A percentile compares a stretch with the other conserved stretches of the same genome.
These are phyloP conservation scores for Pichia sp. DNA, from an alignment of 1,139 yeast species.

Conservation along the genomic window DNA sequence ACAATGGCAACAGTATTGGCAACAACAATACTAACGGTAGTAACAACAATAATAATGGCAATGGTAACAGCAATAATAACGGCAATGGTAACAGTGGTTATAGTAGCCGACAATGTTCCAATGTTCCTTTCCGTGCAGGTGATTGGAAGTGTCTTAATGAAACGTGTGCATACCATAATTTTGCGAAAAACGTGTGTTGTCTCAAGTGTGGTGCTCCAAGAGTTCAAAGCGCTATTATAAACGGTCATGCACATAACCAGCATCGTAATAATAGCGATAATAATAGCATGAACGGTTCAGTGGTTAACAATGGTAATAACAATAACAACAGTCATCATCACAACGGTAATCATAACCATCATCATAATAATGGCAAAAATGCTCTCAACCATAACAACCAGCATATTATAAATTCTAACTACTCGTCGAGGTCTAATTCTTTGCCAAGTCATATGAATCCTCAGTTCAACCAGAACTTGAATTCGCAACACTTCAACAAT, in stretches of 20 bases:
- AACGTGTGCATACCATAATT: conserved; percentile 81
- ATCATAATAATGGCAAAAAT: not conserved
- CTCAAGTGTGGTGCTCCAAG: conserved; percentile 84
- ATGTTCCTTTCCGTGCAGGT: conserved; percentile 92
- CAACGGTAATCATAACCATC: conserved; percentile 7
- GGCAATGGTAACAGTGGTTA: conserved; percentile 16
- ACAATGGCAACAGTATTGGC: not conserved
- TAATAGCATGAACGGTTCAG: conserved; percentile 13
- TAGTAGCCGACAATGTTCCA: conserved; percentile 27
- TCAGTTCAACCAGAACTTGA: conserved; percentile 5
- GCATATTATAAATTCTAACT: conserved; percentile 8
- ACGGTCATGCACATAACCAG: conserved; percentile 28
- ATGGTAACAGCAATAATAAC: conserved; percentile 19
- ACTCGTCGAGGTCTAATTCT: conserved; percentile 17
- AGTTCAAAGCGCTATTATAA: conserved; percentile 40
- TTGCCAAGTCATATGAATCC: conserved; percentile 13
- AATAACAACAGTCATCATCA: conserved; percentile 7
- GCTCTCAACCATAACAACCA: conserved; percentile 2
- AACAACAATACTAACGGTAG: conserved; percentile 2
- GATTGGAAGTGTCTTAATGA: conserved; percentile 90
- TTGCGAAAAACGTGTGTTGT: conserved; percentile 86
- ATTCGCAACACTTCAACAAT: not conserved
- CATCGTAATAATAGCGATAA: conserved; percentile 19
- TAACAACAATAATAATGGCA: conserved; percentile 14
- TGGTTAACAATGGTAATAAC: conserved; percentile 14